phyloP scores from a whole-genome alignment of 352 stramenopile genomes.

The Globisporangium lucens region DNA sequence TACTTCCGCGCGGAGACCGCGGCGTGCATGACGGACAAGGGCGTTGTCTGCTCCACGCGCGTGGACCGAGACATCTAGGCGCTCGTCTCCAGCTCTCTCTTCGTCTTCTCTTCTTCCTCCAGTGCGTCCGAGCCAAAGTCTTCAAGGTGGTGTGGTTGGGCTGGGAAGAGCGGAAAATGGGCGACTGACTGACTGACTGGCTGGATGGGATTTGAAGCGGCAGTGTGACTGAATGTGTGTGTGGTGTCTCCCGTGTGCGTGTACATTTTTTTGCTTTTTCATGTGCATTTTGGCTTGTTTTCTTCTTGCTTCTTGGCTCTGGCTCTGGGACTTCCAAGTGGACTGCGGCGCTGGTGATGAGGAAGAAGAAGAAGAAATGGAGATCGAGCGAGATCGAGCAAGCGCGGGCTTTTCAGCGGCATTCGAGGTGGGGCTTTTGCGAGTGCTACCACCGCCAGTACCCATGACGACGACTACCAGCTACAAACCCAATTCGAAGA shows the following conservation, averaged over 20 bases:
- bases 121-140: neutral
- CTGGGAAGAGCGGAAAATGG: neutral
- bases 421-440: neutral
- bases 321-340: neutral
- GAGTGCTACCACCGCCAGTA: neutral
- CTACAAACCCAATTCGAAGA: neutral
- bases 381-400: neutral
- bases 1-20: conserved; percentile 70
- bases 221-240: conserved; percentile 1
- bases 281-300: conserved; percentile 1
- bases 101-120: neutral
- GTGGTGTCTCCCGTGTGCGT: neutral
- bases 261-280: neutral
- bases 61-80: conserved; percentile 61
- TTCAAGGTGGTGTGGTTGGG: neutral
- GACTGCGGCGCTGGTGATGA: neutral
- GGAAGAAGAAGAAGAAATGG: neutral
- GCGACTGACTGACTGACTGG: neutral
- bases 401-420: too few relatives aligned
- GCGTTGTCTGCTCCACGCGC: conserved; percentile 75
- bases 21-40: conserved; percentile 69
- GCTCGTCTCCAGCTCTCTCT: neutral
- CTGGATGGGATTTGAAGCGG: neutral
- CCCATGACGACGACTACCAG: neutral
- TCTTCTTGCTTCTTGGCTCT: neutral